Percentiles rank a stretch among this genome's conserved stretches.
phyloP scores from a whole-genome alignment of 2,329 filamentous ascomycete genomes.

The Trichoderma oligosporum region DNA sequence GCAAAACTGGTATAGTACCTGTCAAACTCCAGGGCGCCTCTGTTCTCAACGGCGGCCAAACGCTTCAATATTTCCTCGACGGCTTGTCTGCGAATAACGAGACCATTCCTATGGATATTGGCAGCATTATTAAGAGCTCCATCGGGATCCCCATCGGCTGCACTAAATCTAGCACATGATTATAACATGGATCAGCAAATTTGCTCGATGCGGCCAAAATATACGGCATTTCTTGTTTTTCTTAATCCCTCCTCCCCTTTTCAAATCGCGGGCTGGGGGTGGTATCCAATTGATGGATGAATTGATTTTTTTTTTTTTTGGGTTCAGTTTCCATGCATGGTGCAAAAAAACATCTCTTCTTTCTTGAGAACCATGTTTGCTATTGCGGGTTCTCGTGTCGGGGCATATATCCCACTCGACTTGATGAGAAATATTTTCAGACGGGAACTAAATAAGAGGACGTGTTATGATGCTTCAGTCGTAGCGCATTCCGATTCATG shows the following conservation, averaged over 20 bases:
- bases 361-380: background rate
- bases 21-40: constrained; percentile 52
- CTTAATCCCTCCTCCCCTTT: too few relatives aligned
- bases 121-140: constrained; percentile 38
- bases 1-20: constrained; percentile 52
- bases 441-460: constrained; percentile 13
- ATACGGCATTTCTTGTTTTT: too few relatives aligned
- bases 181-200: background rate
- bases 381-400: background rate
- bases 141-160: constrained; percentile 22
- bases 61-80: constrained; percentile 53
- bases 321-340: background rate
- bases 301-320: too few relatives aligned
- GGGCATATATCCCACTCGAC: constrained; percentile 12
- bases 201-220: background rate
- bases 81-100: constrained; percentile 51
- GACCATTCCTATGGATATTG: constrained; percentile 51
- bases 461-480: constrained; percentile 18
- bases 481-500: constrained; percentile 30
- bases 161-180: background rate
- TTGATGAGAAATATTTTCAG: constrained; percentile 15
- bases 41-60: constrained; percentile 49
- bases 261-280: constrained; percentile 2
- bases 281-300: background rate
- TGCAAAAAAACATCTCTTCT: background rate